Base-by-base conservation (phyloP, 495 filamentous ascomycete species). In the Cudoniella acicularis region DNA sequence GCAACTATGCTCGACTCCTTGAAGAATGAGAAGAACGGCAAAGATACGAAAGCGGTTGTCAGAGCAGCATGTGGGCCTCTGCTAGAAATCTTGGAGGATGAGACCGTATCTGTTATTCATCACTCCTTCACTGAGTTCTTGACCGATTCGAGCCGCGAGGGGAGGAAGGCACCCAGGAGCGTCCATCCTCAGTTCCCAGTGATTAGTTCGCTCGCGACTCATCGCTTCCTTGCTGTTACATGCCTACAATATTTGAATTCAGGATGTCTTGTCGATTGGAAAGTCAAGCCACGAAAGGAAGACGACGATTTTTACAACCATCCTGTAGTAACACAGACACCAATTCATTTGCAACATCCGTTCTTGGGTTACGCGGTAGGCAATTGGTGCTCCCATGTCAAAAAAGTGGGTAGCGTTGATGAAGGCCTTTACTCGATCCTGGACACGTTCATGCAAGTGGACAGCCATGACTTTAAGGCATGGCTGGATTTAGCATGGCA, bases 51-150 rank as follows among this genome's bases (percentile, higher is more conserved):
- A 55, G 27, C 56, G 0, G 41, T 70, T 3, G 57, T 73, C 3
- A 54, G 66, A 16, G 46, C 53, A 8, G 65, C 63, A 27, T 80
- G 77, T 65, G 79, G 79, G 2, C 75, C 79, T 10, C 65, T 82
- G 24, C 65, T 82, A 0, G 72, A 80, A 52, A 70, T 81, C 17
- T 67, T 73, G 3, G 63, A 66, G 20, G 77, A 81, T 46, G 78
- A 81, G 54, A 77, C 74, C 0, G 67, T 81, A 17, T 72, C 60
- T 17, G 70, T 80, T 16, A 66, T 80, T 25, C 79, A 82, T 47
- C 79, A 80, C 58, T 78, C 76, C 9, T 71, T 80, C 17, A 79
- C 77, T 1, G 79, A 80, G 56, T 80, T 73, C 61, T 67, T 80
- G 26, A 49, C 58, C 13, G 70, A 67, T 23, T 40, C 3, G 17